Conservation (phyloP, 306 rosid genomes). For the Lathyrus tuberosus region DNA sequence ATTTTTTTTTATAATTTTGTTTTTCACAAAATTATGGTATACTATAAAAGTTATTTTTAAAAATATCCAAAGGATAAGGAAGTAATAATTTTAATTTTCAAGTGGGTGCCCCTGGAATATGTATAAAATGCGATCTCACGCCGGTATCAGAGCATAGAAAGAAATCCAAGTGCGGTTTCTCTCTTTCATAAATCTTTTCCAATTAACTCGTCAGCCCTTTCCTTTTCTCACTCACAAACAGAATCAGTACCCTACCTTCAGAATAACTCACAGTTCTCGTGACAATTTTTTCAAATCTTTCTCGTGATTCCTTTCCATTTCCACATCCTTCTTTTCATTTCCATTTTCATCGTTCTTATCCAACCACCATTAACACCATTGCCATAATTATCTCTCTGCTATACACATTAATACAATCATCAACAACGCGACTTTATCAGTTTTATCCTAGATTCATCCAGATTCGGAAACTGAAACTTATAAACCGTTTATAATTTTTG, state of each 20-base stretch:
- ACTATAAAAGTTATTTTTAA: too few species aligned
- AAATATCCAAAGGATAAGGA: too few species aligned
- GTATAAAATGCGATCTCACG: background rate
- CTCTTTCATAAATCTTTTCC: background rate
- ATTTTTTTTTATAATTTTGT: too few species aligned
- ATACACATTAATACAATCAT: background rate
- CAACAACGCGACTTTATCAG: background rate
- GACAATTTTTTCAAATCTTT: background rate
- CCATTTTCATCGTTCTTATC: background rate
- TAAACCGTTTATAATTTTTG: background rate
- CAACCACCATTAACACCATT: background rate
- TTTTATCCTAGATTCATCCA: background rate
- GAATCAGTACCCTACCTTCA: background rate
- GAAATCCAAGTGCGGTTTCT: background rate
- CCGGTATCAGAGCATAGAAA: background rate
- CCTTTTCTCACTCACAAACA: background rate
- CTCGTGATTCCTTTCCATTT: background rate
- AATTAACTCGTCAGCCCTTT: background rate
- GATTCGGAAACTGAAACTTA: background rate
- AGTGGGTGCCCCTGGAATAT: background rate
- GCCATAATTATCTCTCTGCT: background rate
- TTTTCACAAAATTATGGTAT: too few species aligned
- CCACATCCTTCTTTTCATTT: background rate
- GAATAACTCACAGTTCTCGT: background rate
- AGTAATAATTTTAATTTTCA: background rate